A percentile compares a stretch with the other conserved stretches of the same genome.
Evolutionary conservation across 768 basidiomycete genomes (phyloP).

Genomic region (Calocera viscosa): DNA sequence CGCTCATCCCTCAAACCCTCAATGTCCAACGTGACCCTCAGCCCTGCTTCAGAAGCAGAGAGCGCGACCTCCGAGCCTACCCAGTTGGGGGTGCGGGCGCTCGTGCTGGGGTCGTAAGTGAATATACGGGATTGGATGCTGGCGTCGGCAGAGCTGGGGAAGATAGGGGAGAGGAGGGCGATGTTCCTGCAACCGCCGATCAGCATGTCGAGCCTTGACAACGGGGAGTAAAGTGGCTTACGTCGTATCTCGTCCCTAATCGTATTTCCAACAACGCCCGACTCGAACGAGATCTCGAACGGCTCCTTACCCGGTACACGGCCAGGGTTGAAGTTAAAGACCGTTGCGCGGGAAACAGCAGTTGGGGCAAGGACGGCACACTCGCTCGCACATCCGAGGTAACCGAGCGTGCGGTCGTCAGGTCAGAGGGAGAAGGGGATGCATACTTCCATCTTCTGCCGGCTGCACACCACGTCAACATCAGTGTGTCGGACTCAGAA

Average conservation of each 20-base stretch:
- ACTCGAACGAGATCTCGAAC: neutral
- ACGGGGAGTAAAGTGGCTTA: neutral
- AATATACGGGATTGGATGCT: neutral
- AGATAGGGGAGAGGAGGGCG: neutral
- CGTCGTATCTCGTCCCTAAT: neutral
- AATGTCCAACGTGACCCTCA: neutral
- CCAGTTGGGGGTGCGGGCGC: neutral
- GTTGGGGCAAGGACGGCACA: neutral
- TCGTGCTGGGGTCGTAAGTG: neutral
- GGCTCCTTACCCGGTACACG: neutral
- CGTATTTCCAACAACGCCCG: neutral
- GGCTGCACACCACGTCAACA: neutral
- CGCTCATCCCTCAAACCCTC: neutral
- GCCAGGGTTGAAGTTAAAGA: neutral
- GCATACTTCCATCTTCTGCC: neutral
- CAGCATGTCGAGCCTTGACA: neutral
- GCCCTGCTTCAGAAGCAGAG: neutral
- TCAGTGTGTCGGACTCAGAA: neutral
- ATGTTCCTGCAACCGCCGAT: neutral
- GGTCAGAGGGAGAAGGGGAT: neutral
- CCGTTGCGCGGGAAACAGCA: neutral
- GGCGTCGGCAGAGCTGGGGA: neutral
- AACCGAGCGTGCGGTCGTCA: neutral
- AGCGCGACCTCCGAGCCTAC: neutral
- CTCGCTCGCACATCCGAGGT: neutral